Base-by-base conservation (phyloP, 1,284 basidiomycete genomes). In the Cerioporus squamosus region DNA sequence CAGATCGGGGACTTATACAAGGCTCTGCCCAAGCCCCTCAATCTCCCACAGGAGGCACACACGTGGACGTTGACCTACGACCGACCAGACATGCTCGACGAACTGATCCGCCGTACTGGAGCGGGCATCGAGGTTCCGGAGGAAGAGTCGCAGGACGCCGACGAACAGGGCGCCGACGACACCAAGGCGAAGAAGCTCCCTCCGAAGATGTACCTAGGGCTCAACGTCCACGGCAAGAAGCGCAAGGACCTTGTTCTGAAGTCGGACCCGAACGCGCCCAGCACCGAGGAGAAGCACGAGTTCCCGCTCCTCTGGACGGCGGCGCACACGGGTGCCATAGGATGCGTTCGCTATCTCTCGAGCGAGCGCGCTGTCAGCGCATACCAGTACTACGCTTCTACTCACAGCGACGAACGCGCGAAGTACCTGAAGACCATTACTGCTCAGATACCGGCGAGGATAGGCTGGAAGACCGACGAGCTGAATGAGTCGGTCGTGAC, bases 181-280 rank as follows among this genome's bases (percentile, higher is more conserved):
- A 2, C 63, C 51, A 55, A 52, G 17, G 65, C 69, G 4, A 77
- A 79, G 62, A 66, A 72, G 55, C 26, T 31, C 3, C 33, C 58
- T 5, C 77, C 75, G 64, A 80, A 75, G 62, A 57, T 79, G 1
- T 87, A 86, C 64, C 78, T 84, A 18, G 84, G 85, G 0, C 71
- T 87, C 42, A 80, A 80, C 53, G 82, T 86, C 17, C 82, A 85
- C 60, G 84, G 84, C 10, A 84, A 83, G 74, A 86, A 86, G 65
- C 74, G 82, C 4, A 75, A 75, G 29, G 83, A 85, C 62, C 73
- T 85, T 12, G 81, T 80, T 0, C 70, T 65, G 57, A 77, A 74
- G 64, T 78, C 77, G 44, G 81, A 84, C 61, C 81, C 81, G 0
- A 75, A 81, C 58, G 78, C 77, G 1, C 55, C 49, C 9, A 45